These are phyloP conservation scores for Darksidea phi DNA, from an alignment of 495 filamentous ascomycete genomes.

Conservation along the genomic window DNA sequence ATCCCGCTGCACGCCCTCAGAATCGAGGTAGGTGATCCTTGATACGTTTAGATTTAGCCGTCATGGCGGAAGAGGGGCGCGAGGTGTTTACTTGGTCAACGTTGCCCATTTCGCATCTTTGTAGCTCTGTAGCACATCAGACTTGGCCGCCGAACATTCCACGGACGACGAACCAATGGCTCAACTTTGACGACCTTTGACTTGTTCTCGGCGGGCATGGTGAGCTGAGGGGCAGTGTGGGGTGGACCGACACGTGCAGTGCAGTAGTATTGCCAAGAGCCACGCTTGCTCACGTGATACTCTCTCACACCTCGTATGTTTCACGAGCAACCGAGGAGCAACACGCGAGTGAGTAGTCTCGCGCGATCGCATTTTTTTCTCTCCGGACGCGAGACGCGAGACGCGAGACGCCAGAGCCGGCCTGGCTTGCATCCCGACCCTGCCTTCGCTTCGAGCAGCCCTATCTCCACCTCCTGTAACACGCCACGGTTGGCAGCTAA, in stretches of 20 bases:
- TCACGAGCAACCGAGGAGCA: too few relatives aligned
- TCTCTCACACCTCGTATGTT: too few relatives aligned
- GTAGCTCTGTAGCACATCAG: slow-evolving; percentile 28
- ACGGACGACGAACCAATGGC: slow-evolving; percentile 34
- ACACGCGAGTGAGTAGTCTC: neutral
- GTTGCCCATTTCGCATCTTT: slow-evolving; percentile 38
- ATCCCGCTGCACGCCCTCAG: slow-evolving; percentile 28
- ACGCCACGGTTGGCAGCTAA: too few relatives aligned
- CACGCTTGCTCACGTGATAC: too few relatives aligned
- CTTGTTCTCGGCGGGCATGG: slow-evolving; percentile 11
- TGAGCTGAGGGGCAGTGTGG: neutral
- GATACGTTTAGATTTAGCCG: neutral
- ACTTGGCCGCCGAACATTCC: neutral
- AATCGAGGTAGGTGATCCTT: slow-evolving; percentile 38
- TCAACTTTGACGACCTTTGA: slow-evolving; percentile 36
- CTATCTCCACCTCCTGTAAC: too few relatives aligned
- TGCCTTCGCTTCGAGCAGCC: too few relatives aligned
- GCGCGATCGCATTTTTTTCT: too few relatives aligned
- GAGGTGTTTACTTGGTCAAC: slow-evolving; percentile 31
- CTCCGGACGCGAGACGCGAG: too few relatives aligned
- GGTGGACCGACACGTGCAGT: too few relatives aligned
- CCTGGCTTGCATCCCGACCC: too few relatives aligned
- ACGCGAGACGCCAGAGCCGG: neutral
- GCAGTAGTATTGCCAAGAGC: slow-evolving; percentile 4
- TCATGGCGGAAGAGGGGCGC: neutral